phyloP scores from a whole-genome alignment of 768 basidiomycete species.

The Terana coerulea region DNA sequence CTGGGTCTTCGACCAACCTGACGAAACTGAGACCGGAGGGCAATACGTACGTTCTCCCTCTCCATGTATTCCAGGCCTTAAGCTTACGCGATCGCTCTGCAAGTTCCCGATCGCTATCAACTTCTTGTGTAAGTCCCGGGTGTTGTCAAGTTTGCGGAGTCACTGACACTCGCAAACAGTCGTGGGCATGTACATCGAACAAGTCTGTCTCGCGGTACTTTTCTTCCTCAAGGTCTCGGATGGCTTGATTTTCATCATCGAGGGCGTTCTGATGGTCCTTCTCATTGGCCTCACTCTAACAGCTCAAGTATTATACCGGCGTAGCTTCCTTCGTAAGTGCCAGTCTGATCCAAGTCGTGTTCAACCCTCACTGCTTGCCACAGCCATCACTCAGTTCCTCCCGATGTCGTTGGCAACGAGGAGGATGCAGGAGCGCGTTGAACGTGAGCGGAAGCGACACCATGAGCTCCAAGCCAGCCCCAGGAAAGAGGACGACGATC shows the following conservation, averaged over 20 bases:
- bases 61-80: constrained; percentile 23
- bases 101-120: constrained; percentile 39
- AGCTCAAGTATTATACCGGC: constrained; percentile 36
- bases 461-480: background rate
- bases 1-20: constrained; percentile 51
- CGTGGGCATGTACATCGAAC: constrained; percentile 69
- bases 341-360: background rate
- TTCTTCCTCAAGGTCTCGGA: constrained; percentile 57
- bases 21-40: constrained; percentile 42
- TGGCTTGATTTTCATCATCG: constrained; percentile 34
- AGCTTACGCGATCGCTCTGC: background rate
- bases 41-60: constrained; percentile 11
- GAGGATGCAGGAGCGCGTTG: constrained; percentile 43
- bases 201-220: constrained; percentile 58
- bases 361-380: background rate
- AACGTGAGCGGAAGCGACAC: constrained; percentile 24
- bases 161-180: constrained; percentile 30
- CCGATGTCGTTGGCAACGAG: constrained; percentile 64
- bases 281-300: constrained; percentile 50
- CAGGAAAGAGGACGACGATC: constrained; percentile 10
- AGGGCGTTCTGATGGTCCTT: constrained; percentile 54
- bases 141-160: background rate
- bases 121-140: constrained; percentile 40
- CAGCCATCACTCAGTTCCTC: constrained; percentile 49
- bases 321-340: constrained; percentile 39